These are phyloP conservation scores for Butyriboletus loyo DNA, from an alignment of 768 basidiomycete species.

Conservation along the genomic window DNA sequence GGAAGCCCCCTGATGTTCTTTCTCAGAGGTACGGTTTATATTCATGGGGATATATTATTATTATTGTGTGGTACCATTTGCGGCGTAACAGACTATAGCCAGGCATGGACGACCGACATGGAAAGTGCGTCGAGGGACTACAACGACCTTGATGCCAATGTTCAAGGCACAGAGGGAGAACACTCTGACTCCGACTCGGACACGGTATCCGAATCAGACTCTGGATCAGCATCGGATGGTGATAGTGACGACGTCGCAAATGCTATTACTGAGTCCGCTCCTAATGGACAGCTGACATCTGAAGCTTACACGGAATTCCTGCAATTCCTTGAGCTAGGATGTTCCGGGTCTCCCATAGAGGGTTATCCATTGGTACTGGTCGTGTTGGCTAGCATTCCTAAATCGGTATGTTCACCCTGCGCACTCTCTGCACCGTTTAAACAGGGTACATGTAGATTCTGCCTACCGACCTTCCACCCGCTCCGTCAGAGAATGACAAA, in stretches of 20 bases:
- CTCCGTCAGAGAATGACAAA: not conserved
- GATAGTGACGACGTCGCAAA: constrained; percentile 39
- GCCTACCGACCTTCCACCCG: constrained; percentile 14
- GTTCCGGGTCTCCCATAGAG: constrained; percentile 71
- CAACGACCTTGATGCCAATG: constrained; percentile 28
- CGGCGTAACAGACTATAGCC: constrained; percentile 50
- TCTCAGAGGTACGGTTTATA: constrained; percentile 52
- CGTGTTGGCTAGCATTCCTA: constrained; percentile 77
- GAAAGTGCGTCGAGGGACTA: constrained; percentile 15
- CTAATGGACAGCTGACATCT: constrained; percentile 21
- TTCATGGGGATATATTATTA: not conserved
- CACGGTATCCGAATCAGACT: constrained; percentile 23
- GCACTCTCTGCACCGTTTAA: not conserved
- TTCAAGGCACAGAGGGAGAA: constrained; percentile 19
- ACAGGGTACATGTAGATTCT: constrained; percentile 16
- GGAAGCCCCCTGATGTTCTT: constrained; percentile 71
- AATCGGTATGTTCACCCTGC: constrained; percentile 42
- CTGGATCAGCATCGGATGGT: constrained; percentile 18
- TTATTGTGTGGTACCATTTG: not conserved
- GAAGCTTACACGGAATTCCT: constrained; percentile 70
- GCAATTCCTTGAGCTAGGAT: constrained; percentile 73
- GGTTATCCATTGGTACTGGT: constrained; percentile 84
- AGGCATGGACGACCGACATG: constrained; percentile 52
- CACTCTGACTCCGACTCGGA: constrained; percentile 34
- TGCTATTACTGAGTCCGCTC: not conserved